Percentiles rank a stretch among this genome's conserved stretches.
These are phyloP conservation scores for Rhizopus microsporus DNA, from an alignment of 371 early-diverging fungal genomes.

Conservation along the genomic window DNA sequence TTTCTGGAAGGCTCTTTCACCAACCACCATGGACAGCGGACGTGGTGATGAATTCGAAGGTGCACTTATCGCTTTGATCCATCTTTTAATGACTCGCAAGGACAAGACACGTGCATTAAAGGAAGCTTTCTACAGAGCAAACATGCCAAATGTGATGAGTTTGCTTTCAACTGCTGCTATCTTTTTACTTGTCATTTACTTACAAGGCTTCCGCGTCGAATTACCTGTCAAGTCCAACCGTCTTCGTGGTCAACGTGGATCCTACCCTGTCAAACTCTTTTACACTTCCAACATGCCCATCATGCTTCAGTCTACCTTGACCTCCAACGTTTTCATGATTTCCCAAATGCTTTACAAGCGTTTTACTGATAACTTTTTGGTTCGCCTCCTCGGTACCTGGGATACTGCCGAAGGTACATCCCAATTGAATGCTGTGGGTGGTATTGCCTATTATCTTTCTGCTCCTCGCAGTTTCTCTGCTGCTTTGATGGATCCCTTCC, in stretches of 20 bases:
- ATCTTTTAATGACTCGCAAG: slow-evolving; percentile 93
- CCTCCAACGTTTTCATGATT: slow-evolving; percentile 96
- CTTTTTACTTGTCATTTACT: slow-evolving; percentile 98
- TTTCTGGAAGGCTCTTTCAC: slow-evolving; percentile 99
- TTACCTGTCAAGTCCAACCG: slow-evolving; percentile 98
- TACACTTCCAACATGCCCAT: slow-evolving; percentile 99
- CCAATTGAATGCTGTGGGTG: slow-evolving; percentile 92
- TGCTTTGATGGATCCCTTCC: slow-evolving; percentile 93
- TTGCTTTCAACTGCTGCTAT: slow-evolving; percentile 92
- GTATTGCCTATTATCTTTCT: slow-evolving; percentile 98
- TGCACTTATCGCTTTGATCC: slow-evolving; percentile 96
- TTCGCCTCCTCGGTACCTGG: slow-evolving; percentile 98
- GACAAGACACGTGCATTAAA: slow-evolving; percentile 99
- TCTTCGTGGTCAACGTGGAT: slow-evolving; percentile 96
- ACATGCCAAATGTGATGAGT: slow-evolving; percentile 98
- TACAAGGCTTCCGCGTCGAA: slow-evolving; percentile 99
- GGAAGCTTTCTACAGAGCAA: slow-evolving; percentile 98
- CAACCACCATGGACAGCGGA: slow-evolving; percentile 98
- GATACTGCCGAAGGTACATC: slow-evolving; percentile 88
- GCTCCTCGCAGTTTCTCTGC: slow-evolving; percentile 92
- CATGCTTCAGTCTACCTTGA: slow-evolving; percentile 98
- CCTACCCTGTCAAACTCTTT: slow-evolving; percentile 99
- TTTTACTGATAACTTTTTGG: slow-evolving; percentile 95
- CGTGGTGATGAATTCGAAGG: slow-evolving; percentile 99
- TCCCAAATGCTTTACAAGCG: slow-evolving; percentile 98